These are phyloP conservation scores for Fulvia fulva DNA, from an alignment of 2,329 filamentous ascomycete species.

Conservation along the genomic window DNA sequence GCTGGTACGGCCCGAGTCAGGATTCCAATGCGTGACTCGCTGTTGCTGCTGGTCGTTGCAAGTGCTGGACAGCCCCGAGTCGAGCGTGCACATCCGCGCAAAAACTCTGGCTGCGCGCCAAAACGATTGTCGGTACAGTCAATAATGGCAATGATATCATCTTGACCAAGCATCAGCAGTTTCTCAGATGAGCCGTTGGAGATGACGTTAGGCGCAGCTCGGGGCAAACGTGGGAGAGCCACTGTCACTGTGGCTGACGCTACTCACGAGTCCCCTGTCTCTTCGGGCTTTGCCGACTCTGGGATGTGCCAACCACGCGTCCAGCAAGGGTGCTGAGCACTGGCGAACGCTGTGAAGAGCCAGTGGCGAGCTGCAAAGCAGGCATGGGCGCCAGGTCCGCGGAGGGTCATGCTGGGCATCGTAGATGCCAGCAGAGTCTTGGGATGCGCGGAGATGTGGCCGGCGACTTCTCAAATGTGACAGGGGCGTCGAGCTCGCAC, in stretches of 20 bases:
- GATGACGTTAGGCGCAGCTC: not conserved
- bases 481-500: no score
- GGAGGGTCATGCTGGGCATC: not conserved
- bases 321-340: not conserved
- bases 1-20: not conserved
- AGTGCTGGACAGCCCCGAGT: not conserved
- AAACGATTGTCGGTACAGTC: no score
- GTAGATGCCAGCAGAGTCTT: not conserved
- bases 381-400: not conserved
- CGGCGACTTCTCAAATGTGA: not conserved
- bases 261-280: not conserved
- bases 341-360: not conserved
- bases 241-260: not conserved
- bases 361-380: not conserved
- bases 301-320: not conserved
- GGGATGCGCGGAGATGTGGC: constrained; percentile 5
- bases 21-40: not conserved
- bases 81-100: not conserved
- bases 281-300: not conserved
- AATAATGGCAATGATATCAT: not conserved
- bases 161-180: not conserved
- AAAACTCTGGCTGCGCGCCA: not conserved
- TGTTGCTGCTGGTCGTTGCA: not conserved
- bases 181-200: not conserved
- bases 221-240: not conserved